A percentile compares a stretch with the other conserved stretches of the same genome.
Evolutionary conservation across 345 rosid species (phyloP).

Genomic region (Salix brachista): DNA sequence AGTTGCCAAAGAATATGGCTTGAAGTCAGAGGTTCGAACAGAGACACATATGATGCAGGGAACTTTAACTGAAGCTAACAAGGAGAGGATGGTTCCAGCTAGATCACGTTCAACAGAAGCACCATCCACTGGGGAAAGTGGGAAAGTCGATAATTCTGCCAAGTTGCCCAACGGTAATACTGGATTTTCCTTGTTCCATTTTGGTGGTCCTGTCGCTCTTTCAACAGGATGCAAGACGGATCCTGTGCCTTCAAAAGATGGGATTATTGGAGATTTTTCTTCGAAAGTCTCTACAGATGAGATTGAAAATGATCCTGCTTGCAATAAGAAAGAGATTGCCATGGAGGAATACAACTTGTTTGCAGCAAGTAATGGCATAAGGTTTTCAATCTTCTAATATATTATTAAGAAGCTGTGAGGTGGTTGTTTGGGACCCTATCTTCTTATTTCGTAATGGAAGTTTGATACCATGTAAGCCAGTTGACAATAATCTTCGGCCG

Average conservation of each 20-base stretch:
- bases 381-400: constrained; percentile 61
- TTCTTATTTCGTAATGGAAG: constrained; percentile 30
- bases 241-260: constrained; percentile 38
- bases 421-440: constrained; percentile 34
- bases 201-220: constrained; percentile 75
- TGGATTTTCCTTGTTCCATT: constrained; percentile 85
- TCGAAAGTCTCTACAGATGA: constrained; percentile 48
- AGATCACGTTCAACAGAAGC: constrained; percentile 23
- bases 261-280: constrained; percentile 39
- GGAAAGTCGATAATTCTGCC: constrained; percentile 24
- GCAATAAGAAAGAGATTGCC: constrained; percentile 46
- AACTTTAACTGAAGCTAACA: constrained; percentile 19
- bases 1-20: constrained; percentile 39
- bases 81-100: constrained; percentile 35
- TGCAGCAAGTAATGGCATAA: constrained; percentile 58
- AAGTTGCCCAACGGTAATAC: constrained; percentile 28
- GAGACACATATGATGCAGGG: constrained; percentile 25
- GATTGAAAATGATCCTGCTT: constrained; percentile 36
- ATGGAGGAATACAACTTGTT: constrained; percentile 87
- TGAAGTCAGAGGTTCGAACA: constrained; percentile 37
- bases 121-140: constrained; percentile 28
- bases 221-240: constrained; percentile 43
- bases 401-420: constrained; percentile 30
- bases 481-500: constrained; percentile 38
- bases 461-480: constrained; percentile 36